Base-by-base conservation (phyloP, 306 rosid genomes). In the Cicer chorassanicum region DNA sequence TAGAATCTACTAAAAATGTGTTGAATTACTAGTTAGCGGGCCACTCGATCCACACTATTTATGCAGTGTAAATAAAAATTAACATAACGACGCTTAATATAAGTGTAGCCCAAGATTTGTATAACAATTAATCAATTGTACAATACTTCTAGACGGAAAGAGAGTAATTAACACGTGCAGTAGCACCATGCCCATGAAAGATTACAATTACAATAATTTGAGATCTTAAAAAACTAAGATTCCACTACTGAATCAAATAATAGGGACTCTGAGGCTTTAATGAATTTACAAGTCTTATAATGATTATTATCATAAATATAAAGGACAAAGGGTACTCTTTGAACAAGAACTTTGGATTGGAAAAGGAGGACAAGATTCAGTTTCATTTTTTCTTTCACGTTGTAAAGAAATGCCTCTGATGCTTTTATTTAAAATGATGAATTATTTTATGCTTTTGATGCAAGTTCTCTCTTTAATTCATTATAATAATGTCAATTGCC, bases 401-500 rank as follows among this genome's bases (percentile, higher is more conserved):
- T 81, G 86, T 82, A 84, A 87, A 85, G 86, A 81, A 83, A 74
- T 84, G 87, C 84, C 72, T 68, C 48, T 49, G 83, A 51, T 59
- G 80, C 89, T 83, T 84, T 84, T 84, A 51, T 71, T 60, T 61
- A 45, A 79, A 79, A 82, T 77, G 39, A 77, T 82, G 67, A 64
- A 81, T 69, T 82, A 77, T 70, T 84, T 67, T 68, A 82, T 82
- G 87, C 83, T 88, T 84, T 88, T 80, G 41, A 88, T 86, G 87
- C 74, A 71, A 56, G 79, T 65, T 61, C 78, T 50, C 62, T 70
- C 67, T 54, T 75, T 7, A 45, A 4, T 66, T 76, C 29, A 18
- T 16, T 15, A 14, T 6, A 45, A 56, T 14, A 46, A 44, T 66
- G 59, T 9, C 38, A 41, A 57, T 57, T 43, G 9, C 57, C 16